Percentiles rank a stretch among this genome's conserved stretches.
phyloP scores from a whole-genome alignment of 2,329 filamentous ascomycete species.

The Diaporthe ilicicola region DNA sequence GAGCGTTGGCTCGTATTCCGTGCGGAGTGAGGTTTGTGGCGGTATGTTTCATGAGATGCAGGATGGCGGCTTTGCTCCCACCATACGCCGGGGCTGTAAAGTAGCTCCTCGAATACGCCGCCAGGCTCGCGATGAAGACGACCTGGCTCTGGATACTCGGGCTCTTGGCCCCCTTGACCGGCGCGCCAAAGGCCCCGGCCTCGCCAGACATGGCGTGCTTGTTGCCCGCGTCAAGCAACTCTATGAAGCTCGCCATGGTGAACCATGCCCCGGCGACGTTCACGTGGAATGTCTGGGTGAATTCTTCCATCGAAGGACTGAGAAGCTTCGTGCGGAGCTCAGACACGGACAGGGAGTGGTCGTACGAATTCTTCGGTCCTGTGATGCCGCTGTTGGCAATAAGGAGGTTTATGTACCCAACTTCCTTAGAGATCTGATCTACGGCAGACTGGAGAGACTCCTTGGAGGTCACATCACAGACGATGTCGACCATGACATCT shows the following conservation, averaged over 20 bases:
- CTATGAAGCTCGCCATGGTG: constrained; percentile 73
- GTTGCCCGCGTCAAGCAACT: constrained; percentile 70
- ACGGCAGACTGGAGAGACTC: constrained; percentile 67
- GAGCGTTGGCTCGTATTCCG: constrained; percentile 61
- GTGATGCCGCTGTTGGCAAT: constrained; percentile 69
- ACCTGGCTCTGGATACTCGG: constrained; percentile 48
- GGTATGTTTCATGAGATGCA: constrained; percentile 74
- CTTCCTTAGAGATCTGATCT: constrained; percentile 58
- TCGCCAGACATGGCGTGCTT: constrained; percentile 49
- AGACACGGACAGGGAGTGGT: constrained; percentile 36
- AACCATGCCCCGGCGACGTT: constrained; percentile 75
- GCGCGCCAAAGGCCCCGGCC: constrained; percentile 41
- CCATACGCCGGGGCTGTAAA: constrained; percentile 73
- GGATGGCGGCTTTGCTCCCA: constrained; percentile 72
- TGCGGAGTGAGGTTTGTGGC: constrained; percentile 67
- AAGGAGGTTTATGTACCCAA: constrained; percentile 70
- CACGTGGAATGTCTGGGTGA: constrained; percentile 61
- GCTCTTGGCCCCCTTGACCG: constrained; percentile 36
- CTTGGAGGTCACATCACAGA: constrained; percentile 54
- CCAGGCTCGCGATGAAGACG: constrained; percentile 72
- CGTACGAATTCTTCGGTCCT: constrained; percentile 36
- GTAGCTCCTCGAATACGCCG: constrained; percentile 66
- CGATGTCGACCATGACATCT: constrained; percentile 43
- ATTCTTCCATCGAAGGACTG: constrained; percentile 64
- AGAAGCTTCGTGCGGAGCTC: constrained; percentile 55